Base-by-base conservation (phyloP, 2,329 filamentous ascomycete species). In the Fusarium redolens region DNA sequence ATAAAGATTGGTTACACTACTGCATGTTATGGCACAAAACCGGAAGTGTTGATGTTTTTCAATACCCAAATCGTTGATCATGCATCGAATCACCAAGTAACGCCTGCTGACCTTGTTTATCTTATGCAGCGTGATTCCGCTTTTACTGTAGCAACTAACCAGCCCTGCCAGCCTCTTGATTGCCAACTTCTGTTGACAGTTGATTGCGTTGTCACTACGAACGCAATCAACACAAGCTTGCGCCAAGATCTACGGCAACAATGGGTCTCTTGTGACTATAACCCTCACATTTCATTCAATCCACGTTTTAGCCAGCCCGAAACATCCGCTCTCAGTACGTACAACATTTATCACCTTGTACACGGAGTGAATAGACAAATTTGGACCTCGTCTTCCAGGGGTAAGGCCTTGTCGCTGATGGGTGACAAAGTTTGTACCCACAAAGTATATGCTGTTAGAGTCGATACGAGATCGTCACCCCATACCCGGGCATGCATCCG, bases 391-490 rank as follows among this genome's bases (percentile, higher is more conserved):
- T 55, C 57, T 41, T 63, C 65, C 63, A 68, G 65, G 65, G 65
- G 65, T 22, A 43, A 33, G 30, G 38, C 30, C 30, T 68, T 33
- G 65, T 43, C 48, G 47, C 63, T 55, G 47, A 48, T 35, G 63
- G 31, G 47, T 52, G 48, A 58, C 18, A 40, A 54, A 28, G 50
- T 54, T 22, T n/a, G 60, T 60, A 47, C 47, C 65, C 65, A 68
- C 63, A 40, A 61, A 47, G 75, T 75, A 77, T 44, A 61, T 66
- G n/a, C 55, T 79, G 77, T 75, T 79, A 79, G 74, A 56, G 70
- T 60, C 66, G 72, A 78, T 79, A 78, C 78, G 78, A 79, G 78
- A 72, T 71, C 70, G 58, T 61, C 57, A 69, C 60, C 76, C 71
- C 65, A 66, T 69, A 63, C 37, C 56, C 30, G 47, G 38, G 60